phyloP scores from a whole-genome alignment of 345 rosid species.

The Gossypium anomalum region DNA sequence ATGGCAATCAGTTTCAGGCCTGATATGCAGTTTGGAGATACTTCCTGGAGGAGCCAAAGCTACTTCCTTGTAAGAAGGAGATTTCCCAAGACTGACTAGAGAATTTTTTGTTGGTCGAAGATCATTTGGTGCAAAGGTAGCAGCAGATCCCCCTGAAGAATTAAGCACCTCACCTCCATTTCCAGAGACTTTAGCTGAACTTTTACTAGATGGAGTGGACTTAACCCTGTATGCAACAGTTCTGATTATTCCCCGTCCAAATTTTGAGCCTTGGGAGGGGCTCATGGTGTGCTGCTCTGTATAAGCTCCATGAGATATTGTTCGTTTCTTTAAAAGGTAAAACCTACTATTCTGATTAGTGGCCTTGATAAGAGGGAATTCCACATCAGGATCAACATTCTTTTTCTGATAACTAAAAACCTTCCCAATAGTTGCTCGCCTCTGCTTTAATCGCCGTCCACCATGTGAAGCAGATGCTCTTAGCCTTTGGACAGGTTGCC shows the following conservation, averaged over 20 bases:
- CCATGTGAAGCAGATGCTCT: conserved; percentile 72
- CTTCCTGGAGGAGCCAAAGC: conserved; percentile 96
- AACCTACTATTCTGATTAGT: conserved; percentile 53
- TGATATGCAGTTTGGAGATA: conserved; percentile 61
- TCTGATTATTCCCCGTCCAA: conserved; percentile 71
- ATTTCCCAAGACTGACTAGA: conserved; percentile 67
- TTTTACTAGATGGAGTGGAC: conserved; percentile 49
- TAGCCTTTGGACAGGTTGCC: conserved; percentile 95
- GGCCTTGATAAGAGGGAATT: conserved; percentile 46
- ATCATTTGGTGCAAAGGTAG: conserved; percentile 37
- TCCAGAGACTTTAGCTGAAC: conserved; percentile 34
- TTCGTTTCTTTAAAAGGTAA: conserved; percentile 62
- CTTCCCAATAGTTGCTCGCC: conserved; percentile 73
- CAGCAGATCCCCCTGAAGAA: conserved; percentile 41
- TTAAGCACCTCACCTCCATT: conserved; percentile 31
- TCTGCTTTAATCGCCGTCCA: conserved; percentile 76
- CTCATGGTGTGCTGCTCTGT: conserved; percentile 48
- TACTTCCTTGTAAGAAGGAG: conserved; percentile 97
- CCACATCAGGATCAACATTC: conserved; percentile 49
- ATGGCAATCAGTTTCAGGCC: conserved; percentile 44
- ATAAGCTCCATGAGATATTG: conserved; percentile 59
- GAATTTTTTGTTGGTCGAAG: conserved; percentile 36
- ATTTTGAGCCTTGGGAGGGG: conserved; percentile 61
- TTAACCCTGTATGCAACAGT: conserved; percentile 83
- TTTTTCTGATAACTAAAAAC: conserved; percentile 69